Evolutionary conservation across 805 yeast species (phyloP).

Genomic region (Middelhovenomyces tepae): DNA sequence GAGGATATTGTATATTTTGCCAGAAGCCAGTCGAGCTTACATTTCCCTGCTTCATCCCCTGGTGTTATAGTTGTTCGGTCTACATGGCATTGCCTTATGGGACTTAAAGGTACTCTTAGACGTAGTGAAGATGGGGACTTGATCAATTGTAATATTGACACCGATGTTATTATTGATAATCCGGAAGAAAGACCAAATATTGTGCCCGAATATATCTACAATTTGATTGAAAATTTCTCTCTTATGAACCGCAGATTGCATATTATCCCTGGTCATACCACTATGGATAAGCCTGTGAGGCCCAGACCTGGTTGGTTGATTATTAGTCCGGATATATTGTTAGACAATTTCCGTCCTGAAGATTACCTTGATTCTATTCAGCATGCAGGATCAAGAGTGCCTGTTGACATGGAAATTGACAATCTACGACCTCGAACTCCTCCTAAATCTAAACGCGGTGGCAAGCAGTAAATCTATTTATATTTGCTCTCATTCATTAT

Average conservation of each 20-base stretch:
- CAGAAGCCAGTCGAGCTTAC: conserved; percentile 52
- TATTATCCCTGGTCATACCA: conserved; percentile 58
- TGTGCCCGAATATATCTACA: conserved; percentile 70
- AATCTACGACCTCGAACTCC: conserved; percentile 81
- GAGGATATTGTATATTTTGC: conserved; percentile 85
- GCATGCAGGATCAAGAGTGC: conserved; percentile 46
- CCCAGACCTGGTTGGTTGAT: conserved; percentile 88
- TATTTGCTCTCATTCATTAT: too few species aligned
- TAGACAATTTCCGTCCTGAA: conserved; percentile 55
- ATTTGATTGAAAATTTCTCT: conserved; percentile 81
- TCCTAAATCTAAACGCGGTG: conserved; percentile 12
- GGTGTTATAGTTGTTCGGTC: conserved; percentile 48
- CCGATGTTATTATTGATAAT: conserved; percentile 70
- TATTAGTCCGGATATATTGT: conserved; percentile 70
- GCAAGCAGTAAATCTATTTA: too few species aligned
- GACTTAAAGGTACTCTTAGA: conserved; percentile 88
- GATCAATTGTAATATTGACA: conserved; percentile 87
- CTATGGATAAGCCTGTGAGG: conserved; percentile 52
- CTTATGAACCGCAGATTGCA: conserved; percentile 76
- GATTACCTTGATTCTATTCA: conserved; percentile 38
- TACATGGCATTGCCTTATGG: conserved; percentile 98
- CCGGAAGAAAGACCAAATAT: conserved; percentile 25
- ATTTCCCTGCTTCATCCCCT: conserved; percentile 44
- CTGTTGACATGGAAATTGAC: conserved; percentile 67
- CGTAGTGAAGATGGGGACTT: conserved; percentile 75